Evolutionary conservation across 352 stramenopile species (phyloP).

Genomic region (Aphanomyces euteiches): DNA sequence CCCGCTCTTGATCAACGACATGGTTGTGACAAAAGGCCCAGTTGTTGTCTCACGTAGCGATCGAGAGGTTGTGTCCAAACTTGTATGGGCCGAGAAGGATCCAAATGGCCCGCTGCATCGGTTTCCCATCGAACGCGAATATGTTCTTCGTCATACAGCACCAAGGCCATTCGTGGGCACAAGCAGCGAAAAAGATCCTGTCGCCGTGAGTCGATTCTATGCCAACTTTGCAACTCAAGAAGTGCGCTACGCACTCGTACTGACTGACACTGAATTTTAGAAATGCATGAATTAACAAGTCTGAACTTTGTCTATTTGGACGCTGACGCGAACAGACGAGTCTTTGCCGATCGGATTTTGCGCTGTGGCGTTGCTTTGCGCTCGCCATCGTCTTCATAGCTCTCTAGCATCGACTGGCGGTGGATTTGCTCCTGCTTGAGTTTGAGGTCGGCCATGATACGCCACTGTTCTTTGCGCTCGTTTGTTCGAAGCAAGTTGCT

Average conservation of each 20-base stretch:
- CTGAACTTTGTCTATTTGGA: not conserved
- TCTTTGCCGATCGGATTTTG: not conserved
- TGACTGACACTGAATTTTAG: slow-evolving; percentile 76
- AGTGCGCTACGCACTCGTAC: slow-evolving; percentile 63
- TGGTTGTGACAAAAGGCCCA: not conserved
- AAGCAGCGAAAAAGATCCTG: slow-evolving; percentile 35
- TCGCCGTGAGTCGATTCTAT: slow-evolving; percentile 80
- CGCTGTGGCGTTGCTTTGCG: not conserved
- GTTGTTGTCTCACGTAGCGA: not conserved
- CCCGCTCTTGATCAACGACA: not conserved
- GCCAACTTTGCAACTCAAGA: slow-evolving; percentile 69
- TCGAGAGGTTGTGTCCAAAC: not conserved
- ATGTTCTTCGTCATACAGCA: slow-evolving; percentile 70
- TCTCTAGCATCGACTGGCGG: slow-evolving; percentile 3
- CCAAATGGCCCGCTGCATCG: slow-evolving; percentile 7
- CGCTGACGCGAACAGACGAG: not conserved
- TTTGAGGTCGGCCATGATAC: not conserved
- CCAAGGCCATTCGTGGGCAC: slow-evolving; percentile 59
- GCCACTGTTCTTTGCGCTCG: slow-evolving; percentile 8
- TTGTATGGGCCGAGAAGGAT: slow-evolving; percentile 15
- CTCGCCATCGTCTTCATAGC: slow-evolving; percentile 11
- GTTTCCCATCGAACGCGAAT: slow-evolving; percentile 53
- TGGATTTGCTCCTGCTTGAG: slow-evolving; percentile 5
- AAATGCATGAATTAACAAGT: too few species aligned
- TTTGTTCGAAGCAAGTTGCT: slow-evolving; percentile 11